Evolutionary conservation across 1,139 yeast genomes (phyloP), one percentile per base, ranked within the genome.

Genomic region (Hemisphaericaspora subhashii): DNA sequence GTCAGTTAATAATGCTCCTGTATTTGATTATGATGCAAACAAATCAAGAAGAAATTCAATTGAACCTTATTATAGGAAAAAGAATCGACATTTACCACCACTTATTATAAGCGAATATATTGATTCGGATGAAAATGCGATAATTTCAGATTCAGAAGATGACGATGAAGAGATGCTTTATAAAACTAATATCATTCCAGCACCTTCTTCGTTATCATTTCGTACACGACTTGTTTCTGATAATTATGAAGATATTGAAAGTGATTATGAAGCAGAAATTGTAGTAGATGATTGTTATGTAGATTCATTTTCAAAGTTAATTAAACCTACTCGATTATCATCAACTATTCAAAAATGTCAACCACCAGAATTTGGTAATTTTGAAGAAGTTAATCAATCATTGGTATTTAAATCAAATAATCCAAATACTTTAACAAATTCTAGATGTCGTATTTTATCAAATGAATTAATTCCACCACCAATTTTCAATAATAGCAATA

Each of bases 131-230:
- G 31, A 22, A 16, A 16, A 26, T 24, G 52, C 46, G 9, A 43
- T 46, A n/a, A 26, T 47, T 13, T 47, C 48, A 22, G 57, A 52
- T 33, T 49, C 46, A 26, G 56, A 51, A 21, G 51, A 50, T 12
- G 48, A 43, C 8, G 31, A 29, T 8, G 30, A 24, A 11, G 16
- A 21, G 10, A 12, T 36, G 12, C n/a, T n/a, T n/a, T 29, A 14
- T 10, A 12, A 15, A 9, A 29, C 14, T 3, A 26, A 35, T 23
- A 29, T 38, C 4, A n/a, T n/a, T n/a, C n/a, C n/a, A n/a, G 26
- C 27, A 10, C 36, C 45, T 3, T 45, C 49, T 7, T 14, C 35
- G 13, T 22, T 31, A 12, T 30, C 28, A 15, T 30, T 24, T 14
- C 26, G n/a, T n/a, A 18, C 32, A 5, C 23, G 39, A 20, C 40